phyloP scores from a whole-genome alignment of 1,284 basidiomycete species.

The Bjerkandera adusta region DNA sequence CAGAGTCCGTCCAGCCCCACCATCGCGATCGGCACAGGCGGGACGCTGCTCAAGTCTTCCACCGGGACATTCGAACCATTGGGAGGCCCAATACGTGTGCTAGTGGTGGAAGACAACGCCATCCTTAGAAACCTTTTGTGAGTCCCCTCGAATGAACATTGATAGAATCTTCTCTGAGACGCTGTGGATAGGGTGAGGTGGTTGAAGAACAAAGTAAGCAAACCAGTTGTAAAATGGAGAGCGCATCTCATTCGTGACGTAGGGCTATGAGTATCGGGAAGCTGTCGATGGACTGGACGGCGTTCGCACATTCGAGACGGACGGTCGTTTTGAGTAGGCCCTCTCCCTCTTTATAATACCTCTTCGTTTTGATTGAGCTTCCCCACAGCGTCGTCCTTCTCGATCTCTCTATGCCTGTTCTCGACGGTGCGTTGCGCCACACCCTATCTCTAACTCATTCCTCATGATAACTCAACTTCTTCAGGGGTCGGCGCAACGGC shows the following conservation, averaged over 20 bases:
- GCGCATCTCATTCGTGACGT: too few species aligned
- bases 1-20: constrained; percentile 41
- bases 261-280: constrained; percentile 79
- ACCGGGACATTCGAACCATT: constrained; percentile 43
- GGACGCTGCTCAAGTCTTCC: constrained; percentile 60
- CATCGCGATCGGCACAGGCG: constrained; percentile 55
- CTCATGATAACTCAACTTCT: constrained; percentile 4
- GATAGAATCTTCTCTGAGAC: constrained; percentile 22
- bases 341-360: not conserved
- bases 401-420: constrained; percentile 91
- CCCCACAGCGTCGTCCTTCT: constrained; percentile 72
- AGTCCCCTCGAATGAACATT: constrained; percentile 27
- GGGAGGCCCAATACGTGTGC: constrained; percentile 49
- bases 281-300: constrained; percentile 86
- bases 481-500: constrained; percentile 79
- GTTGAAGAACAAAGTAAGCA: constrained; percentile 66
- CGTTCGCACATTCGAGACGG: constrained; percentile 70
- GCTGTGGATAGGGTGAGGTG: constrained; percentile 65
- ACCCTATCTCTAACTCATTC: not conserved
- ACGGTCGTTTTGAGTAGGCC: constrained; percentile 76
- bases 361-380: constrained; percentile 11
- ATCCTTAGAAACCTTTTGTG: constrained; percentile 74
- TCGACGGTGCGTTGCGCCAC: constrained; percentile 61
- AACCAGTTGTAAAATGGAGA: not conserved
- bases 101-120: constrained; percentile 84